These are phyloP conservation scores for Blastomyces emzantsi DNA, from an alignment of 2,329 filamentous ascomycete genomes.

Conservation along the genomic window DNA sequence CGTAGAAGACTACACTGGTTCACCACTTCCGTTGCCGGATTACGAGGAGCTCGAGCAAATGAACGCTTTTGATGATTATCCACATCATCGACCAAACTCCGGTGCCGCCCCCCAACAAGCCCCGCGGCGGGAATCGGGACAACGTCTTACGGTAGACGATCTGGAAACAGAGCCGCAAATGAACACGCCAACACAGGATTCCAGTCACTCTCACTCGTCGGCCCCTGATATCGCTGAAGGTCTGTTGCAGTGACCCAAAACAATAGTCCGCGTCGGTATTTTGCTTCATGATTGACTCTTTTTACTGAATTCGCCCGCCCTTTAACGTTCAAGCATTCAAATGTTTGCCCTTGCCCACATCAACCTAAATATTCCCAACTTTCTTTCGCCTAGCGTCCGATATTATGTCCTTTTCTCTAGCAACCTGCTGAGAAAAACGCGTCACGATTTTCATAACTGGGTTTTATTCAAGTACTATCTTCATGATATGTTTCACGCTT, in stretches of 20 bases:
- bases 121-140: not conserved
- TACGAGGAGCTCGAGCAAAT: conserved; percentile 41
- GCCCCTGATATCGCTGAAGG: not conserved
- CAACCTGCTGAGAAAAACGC: not conserved
- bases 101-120: not conserved
- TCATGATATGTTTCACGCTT: not conserved
- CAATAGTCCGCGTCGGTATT: not conserved
- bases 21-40: conserved; percentile 33
- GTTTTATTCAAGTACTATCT: not conserved
- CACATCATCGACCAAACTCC: not conserved
- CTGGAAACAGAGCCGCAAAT: conserved; percentile 7
- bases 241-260: not conserved
- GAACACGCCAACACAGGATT: not conserved
- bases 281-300: not conserved
- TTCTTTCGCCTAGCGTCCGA: not conserved
- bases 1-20: conserved; percentile 41
- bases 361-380: not conserved
- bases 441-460: not conserved
- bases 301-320: not conserved
- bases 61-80: conserved; percentile 19
- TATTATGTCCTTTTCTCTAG: not conserved
- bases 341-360: not conserved
- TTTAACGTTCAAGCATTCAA: not conserved
- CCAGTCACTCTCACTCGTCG: not conserved
- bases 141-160: conserved; percentile 5